These are phyloP conservation scores for Solanum hybrid DNA, from an alignment of 305 asterid genomes.

Conservation along the genomic window DNA sequence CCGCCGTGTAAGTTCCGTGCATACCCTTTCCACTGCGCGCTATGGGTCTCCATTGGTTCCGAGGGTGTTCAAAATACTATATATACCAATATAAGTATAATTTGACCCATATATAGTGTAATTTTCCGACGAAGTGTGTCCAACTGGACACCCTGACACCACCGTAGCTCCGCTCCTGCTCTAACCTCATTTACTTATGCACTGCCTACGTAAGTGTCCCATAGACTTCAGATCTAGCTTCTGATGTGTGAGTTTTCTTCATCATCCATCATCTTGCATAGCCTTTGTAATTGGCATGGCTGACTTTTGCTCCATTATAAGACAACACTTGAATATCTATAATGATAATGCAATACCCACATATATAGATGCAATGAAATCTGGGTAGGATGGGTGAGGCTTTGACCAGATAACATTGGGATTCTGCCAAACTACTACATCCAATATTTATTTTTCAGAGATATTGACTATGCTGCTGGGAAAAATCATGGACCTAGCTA, in stretches of 20 bases:
- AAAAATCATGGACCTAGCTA: not conserved
- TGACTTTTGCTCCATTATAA: not conserved
- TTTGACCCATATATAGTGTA: not conserved
- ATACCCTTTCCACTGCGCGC: not conserved
- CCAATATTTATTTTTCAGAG: not conserved
- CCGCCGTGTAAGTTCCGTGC: not conserved
- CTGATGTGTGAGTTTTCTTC: not conserved
- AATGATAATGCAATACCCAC: not conserved
- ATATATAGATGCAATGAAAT: not conserved
- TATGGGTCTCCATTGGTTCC: not conserved
- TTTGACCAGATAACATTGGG: not conserved
- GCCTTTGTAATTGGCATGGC: not conserved
- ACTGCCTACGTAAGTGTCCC: conserved; percentile 54
- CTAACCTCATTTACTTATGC: conserved; percentile 66
- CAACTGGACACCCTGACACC: not conserved
- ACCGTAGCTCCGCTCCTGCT: not conserved
- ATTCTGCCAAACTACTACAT: not conserved
- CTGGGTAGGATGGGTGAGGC: not conserved
- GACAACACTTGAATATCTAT: not conserved
- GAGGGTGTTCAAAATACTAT: not conserved
- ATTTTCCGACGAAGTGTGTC: not conserved
- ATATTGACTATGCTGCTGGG: not conserved
- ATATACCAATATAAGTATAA: not conserved
- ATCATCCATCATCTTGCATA: not conserved
- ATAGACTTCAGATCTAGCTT: not conserved